Evolutionary conservation across 352 stramenopile species (phyloP).

Genomic region (Pythium coloratum): DNA sequence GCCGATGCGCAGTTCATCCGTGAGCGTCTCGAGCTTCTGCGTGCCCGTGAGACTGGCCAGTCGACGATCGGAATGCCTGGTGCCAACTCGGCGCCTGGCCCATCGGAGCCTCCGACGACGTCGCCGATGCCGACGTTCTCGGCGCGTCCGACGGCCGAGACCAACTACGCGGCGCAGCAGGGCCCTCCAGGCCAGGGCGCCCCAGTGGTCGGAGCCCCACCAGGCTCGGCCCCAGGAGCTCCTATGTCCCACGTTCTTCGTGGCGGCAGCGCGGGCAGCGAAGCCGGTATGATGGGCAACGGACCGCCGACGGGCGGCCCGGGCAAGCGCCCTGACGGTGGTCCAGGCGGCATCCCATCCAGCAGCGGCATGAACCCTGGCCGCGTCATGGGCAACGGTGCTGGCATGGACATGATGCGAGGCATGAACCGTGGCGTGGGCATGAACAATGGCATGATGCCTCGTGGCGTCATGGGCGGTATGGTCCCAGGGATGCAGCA

Average conservation of each 20-base stretch:
- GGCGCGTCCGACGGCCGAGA: slow-evolving; percentile 59
- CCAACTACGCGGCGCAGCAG: slow-evolving; percentile 41
- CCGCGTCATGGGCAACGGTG: slow-evolving; percentile 39
- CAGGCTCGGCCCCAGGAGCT: slow-evolving; percentile 16
- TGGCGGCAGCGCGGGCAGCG: slow-evolving; percentile 29
- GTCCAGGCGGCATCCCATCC: slow-evolving; percentile 30
- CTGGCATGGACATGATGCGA: slow-evolving; percentile 72
- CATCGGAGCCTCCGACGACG: slow-evolving; percentile 78
- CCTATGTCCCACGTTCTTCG: slow-evolving; percentile 61
- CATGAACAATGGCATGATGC: slow-evolving; percentile 71
- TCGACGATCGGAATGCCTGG: slow-evolving; percentile 83
- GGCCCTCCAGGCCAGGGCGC: slow-evolving; percentile 17
- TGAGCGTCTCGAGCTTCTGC: slow-evolving; percentile 74
- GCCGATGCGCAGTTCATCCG: slow-evolving; percentile 84
- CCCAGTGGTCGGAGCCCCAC: slow-evolving; percentile 14
- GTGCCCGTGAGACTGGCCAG: slow-evolving; percentile 75
- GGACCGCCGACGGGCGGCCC: slow-evolving; percentile 20
- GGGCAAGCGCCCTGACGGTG: slow-evolving; percentile 20
- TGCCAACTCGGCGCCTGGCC: slow-evolving; percentile 75
- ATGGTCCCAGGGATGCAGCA: slow-evolving; percentile 72
- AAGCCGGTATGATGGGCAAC: slow-evolving; percentile 55
- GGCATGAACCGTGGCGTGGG: slow-evolving; percentile 52
- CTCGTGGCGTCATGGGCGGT: slow-evolving; percentile 60
- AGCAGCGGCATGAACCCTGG: slow-evolving; percentile 44
- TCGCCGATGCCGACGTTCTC: slow-evolving; percentile 88